A percentile compares a stretch with the other conserved stretches of the same genome.
Evolutionary conservation across 2,329 filamentous ascomycete genomes (phyloP).

Genomic region (Trichophyton simii): DNA sequence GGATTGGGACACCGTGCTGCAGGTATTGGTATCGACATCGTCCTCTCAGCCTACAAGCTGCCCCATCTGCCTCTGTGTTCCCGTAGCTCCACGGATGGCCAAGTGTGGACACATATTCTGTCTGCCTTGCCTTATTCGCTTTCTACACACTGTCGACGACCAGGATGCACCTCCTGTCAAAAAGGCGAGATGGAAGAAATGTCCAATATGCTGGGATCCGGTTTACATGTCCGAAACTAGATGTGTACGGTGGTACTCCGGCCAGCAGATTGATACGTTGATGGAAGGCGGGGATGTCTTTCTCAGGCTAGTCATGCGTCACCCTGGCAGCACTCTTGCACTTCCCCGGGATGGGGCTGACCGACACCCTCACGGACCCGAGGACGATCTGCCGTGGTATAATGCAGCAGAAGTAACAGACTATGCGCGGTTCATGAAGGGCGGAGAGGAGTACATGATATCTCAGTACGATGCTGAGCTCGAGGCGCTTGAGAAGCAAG

Average conservation of each 20-base stretch:
- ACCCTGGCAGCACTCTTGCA: slow-evolving; percentile 69
- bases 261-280: slow-evolving; percentile 65
- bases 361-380: slow-evolving; percentile 40
- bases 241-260: slow-evolving; percentile 80
- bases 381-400: slow-evolving; percentile 83
- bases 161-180: slow-evolving; percentile 49
- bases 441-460: slow-evolving; percentile 74
- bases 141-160: slow-evolving; percentile 83
- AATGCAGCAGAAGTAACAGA: slow-evolving; percentile 88
- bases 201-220: slow-evolving; percentile 86
- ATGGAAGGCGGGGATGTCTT: slow-evolving; percentile 81
- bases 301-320: slow-evolving; percentile 69
- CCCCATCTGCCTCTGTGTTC: slow-evolving; percentile 86
- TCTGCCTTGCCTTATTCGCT: slow-evolving; percentile 80
- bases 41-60: slow-evolving; percentile 81
- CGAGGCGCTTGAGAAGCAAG: slow-evolving; percentile 58
- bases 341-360: slow-evolving; percentile 60
- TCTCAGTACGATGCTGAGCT: slow-evolving; percentile 72
- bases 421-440: slow-evolving; percentile 91
- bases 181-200: slow-evolving; percentile 78
- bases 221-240: slow-evolving; percentile 85
- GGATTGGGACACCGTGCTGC: slow-evolving; percentile 81
- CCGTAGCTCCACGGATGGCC: slow-evolving; percentile 90
- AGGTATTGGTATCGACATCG: slow-evolving; percentile 69
- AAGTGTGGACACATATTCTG: slow-evolving; percentile 97